phyloP scores from a whole-genome alignment of 257 asterid genomes.

The Cinchona pubescens region DNA sequence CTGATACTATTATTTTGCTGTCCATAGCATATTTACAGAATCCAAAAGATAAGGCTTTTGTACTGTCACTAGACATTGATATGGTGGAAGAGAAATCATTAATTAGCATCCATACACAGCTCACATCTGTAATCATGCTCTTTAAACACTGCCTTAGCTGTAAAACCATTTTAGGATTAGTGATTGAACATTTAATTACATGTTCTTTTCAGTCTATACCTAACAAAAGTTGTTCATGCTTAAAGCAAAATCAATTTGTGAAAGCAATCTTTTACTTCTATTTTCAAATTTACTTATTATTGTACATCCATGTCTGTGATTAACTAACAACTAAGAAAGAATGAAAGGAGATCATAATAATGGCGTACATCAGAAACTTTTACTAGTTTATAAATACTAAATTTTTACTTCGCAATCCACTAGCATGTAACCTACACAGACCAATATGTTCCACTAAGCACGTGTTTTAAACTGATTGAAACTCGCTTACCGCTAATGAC shows the following conservation, averaged over 20 bases:
- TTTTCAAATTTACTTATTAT: constrained; percentile 11
- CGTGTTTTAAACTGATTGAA: background rate
- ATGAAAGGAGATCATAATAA: constrained; percentile 9
- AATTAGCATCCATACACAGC: constrained; percentile 28
- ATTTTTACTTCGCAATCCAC: background rate
- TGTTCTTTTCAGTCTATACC: constrained; percentile 29
- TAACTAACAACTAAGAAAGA: constrained; percentile 22
- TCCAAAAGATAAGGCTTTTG: constrained; percentile 18
- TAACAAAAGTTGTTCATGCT: constrained; percentile 48
- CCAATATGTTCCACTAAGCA: background rate
- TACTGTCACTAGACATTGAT: background rate
- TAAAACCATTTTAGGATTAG: constrained; percentile 18
- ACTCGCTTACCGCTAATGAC: background rate
- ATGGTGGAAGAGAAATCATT: constrained; percentile 26
- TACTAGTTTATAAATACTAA: background rate
- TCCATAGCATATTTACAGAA: constrained; percentile 4
- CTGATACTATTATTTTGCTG: background rate
- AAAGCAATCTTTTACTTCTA: constrained; percentile 34
- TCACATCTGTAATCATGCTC: constrained; percentile 30
- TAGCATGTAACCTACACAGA: background rate
- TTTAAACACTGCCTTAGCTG: constrained; percentile 37
- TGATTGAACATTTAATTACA: constrained; percentile 9
- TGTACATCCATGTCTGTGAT: constrained; percentile 5
- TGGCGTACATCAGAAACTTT: background rate
- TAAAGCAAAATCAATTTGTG: constrained; percentile 51